phyloP scores from a whole-genome alignment of 2,329 filamentous ascomycete species.

The Xylariaceae sp. region DNA sequence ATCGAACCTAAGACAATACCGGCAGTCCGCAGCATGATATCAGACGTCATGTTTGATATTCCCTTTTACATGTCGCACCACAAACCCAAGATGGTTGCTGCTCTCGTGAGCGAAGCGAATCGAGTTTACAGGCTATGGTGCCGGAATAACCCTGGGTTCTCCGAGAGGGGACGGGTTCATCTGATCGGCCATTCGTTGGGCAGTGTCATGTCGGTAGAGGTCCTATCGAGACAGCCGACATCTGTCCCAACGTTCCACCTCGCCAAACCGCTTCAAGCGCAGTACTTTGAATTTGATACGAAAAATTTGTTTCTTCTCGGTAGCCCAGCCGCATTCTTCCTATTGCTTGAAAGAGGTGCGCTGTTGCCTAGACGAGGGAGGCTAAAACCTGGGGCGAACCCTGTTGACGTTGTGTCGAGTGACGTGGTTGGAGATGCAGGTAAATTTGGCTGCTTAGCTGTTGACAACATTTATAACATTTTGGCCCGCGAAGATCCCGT shows the following conservation, averaged over 20 bases:
- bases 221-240: slow-evolving; percentile 88
- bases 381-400: slow-evolving; percentile 75
- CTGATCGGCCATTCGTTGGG: slow-evolving; percentile 92
- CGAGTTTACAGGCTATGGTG: slow-evolving; percentile 97
- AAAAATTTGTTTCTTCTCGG: slow-evolving; percentile 88
- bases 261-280: slow-evolving; percentile 49
- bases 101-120: slow-evolving; percentile 89
- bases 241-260: slow-evolving; percentile 60
- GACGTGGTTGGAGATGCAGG: slow-evolving; percentile 78
- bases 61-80: slow-evolving; percentile 98
- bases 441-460: slow-evolving; percentile 85
- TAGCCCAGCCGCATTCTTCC: slow-evolving; percentile 90
- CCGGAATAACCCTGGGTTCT: slow-evolving; percentile 86
- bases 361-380: slow-evolving; percentile 79
- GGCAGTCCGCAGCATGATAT: slow-evolving; percentile 90
- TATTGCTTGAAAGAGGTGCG: slow-evolving; percentile 76
- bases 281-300: slow-evolving; percentile 89
- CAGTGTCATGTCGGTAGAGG: slow-evolving; percentile 91
- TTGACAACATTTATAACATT: slow-evolving; percentile 97
- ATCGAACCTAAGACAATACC: slow-evolving; percentile 92
- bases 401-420: slow-evolving; percentile 60
- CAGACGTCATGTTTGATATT: slow-evolving; percentile 97
- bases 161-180: slow-evolving; percentile 82
- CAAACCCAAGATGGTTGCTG: slow-evolving; percentile 91
- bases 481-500: slow-evolving; percentile 76